Conservation (phyloP, 352 stramenopile species). For the Salisapilia sapeloensis region DNA sequence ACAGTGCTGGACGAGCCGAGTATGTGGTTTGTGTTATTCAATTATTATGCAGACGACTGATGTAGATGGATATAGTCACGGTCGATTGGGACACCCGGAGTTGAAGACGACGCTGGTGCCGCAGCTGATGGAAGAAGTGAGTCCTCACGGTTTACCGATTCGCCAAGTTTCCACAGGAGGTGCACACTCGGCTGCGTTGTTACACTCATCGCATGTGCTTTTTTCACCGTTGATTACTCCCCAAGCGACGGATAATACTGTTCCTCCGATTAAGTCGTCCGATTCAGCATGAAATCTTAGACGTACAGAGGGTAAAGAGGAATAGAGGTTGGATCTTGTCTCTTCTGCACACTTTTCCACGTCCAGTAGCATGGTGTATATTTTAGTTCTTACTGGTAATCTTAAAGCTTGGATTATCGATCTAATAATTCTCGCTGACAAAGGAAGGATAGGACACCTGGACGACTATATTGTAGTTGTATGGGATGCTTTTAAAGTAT, state of each 20-base stretch:
- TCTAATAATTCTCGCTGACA: conserved; percentile 1
- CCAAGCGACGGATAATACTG: conserved; percentile 7
- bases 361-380: neutral
- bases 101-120: conserved; percentile 35
- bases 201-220: conserved; percentile 37
- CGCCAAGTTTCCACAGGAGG: conserved; percentile 54
- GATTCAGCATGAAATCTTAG: too few species aligned
- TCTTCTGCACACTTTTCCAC: neutral
- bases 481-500: too few species aligned
- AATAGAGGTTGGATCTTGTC: neutral
- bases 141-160: conserved; percentile 30
- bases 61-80: conserved; percentile 21
- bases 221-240: conserved; percentile 46
- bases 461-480: too few species aligned
- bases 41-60: neutral
- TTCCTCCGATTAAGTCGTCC: conserved; percentile 9
- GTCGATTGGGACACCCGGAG: conserved; percentile 34
- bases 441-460: conserved; percentile 2
- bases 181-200: conserved; percentile 50
- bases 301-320: too few species aligned
- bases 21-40: conserved; percentile 14
- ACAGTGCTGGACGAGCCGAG: conserved; percentile 68
- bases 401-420: conserved; percentile 3
- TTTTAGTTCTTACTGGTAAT: conserved; percentile 2
- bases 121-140: conserved; percentile 18